Evolutionary conservation across 768 basidiomycete genomes (phyloP).

Genomic region (Rossbeevera mucosa): DNA sequence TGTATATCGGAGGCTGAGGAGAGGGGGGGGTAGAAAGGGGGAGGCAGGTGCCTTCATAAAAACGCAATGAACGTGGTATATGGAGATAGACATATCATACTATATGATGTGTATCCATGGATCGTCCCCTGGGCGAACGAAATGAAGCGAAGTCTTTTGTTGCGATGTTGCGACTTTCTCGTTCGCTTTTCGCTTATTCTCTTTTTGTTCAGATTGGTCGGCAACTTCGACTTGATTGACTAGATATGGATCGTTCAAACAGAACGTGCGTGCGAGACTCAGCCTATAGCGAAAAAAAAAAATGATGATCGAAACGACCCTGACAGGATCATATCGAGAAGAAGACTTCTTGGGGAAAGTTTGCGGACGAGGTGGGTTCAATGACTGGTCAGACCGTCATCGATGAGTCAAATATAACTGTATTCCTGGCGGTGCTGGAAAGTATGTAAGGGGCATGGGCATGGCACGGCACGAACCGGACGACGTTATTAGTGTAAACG

Average conservation of each 20-base stretch:
- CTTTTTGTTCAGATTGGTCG: slow-evolving; percentile 14
- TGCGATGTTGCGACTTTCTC: background rate
- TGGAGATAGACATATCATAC: background rate
- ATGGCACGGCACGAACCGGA: background rate
- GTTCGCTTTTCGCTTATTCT: background rate
- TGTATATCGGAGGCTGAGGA: background rate
- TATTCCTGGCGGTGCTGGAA: slow-evolving; percentile 4
- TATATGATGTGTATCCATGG: background rate
- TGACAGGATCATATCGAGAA: slow-evolving; percentile 4
- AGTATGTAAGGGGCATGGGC: background rate
- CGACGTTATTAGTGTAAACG: background rate
- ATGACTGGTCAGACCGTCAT: background rate
- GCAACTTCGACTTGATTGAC: background rate
- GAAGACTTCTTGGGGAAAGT: background rate
- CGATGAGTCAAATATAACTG: background rate
- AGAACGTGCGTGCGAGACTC: background rate
- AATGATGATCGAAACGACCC: slow-evolving; percentile 6
- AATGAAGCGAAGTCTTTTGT: background rate
- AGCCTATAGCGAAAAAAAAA: background rate
- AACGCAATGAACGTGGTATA: background rate
- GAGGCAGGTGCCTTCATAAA: slow-evolving; percentile 16
- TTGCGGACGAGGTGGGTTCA: background rate
- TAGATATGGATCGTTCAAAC: background rate
- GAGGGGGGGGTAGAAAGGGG: background rate
- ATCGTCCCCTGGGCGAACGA: background rate